phyloP scores from a whole-genome alignment of 164 flowering plant species.

The Paratinospora sagittata region DNA sequence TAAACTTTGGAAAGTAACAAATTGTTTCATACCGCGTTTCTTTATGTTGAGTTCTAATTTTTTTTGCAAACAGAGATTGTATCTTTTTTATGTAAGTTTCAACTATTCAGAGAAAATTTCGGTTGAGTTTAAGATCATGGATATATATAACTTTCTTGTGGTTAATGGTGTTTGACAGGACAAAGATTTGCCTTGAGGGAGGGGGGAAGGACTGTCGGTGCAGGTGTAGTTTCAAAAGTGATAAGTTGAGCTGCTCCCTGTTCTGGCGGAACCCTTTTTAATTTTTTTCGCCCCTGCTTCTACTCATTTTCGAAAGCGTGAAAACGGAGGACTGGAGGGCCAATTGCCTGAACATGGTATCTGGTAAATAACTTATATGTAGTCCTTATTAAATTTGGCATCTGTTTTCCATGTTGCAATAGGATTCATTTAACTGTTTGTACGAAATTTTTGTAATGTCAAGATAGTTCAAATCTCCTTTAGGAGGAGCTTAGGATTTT shows the following conservation, averaged over 20 bases:
- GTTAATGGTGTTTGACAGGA: slow-evolving; percentile 41
- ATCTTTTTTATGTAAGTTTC: too few relatives aligned
- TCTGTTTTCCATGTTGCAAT: not conserved
- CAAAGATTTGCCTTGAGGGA: slow-evolving; percentile 95
- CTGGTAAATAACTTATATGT: not conserved
- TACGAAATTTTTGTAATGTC: slow-evolving; percentile 9
- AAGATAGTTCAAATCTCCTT: not conserved
- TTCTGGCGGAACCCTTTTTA: not conserved
- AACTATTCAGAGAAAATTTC: too few relatives aligned
- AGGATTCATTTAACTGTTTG: not conserved
- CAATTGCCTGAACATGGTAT: not conserved
- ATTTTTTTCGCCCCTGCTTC: not conserved
- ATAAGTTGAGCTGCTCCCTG: slow-evolving; percentile 46
- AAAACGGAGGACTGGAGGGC: slow-evolving; percentile 7
- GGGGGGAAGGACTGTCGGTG: slow-evolving; percentile 95
- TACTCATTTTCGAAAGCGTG: not conserved
- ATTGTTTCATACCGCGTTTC: too few relatives aligned
- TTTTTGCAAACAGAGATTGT: not conserved
- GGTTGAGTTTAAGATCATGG: not conserved
- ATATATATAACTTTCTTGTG: slow-evolving; percentile 3
- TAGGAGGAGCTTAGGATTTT: too few relatives aligned
- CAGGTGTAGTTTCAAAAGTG: slow-evolving; percentile 90
- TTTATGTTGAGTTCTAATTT: not conserved
- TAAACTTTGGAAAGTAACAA: too few relatives aligned
- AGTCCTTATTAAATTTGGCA: not conserved